Evolutionary conservation across 192 early-diverging fungal species (phyloP).

Genomic region (Chytriomyces confervae): DNA sequence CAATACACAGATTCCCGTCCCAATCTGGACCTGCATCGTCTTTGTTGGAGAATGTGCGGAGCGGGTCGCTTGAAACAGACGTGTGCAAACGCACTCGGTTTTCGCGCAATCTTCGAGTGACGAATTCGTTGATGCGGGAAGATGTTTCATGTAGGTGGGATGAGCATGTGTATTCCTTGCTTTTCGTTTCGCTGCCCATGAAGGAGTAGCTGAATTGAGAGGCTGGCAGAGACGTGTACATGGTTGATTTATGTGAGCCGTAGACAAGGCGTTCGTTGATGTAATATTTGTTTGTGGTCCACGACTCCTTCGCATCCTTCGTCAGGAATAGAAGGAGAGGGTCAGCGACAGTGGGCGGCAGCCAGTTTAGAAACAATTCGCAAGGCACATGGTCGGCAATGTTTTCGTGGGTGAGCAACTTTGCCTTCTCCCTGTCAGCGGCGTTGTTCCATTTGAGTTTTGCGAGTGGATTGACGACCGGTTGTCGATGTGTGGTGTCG

Average conservation of each 20-base stretch:
- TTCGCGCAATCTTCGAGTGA: background rate
- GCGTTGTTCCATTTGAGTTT: background rate
- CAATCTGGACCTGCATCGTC: constrained; percentile 32
- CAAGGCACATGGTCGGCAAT: constrained; percentile 50
- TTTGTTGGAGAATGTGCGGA: background rate
- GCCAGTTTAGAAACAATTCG: constrained; percentile 46
- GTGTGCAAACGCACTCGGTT: constrained; percentile 15
- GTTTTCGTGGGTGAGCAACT: constrained; percentile 33
- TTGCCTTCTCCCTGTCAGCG: background rate
- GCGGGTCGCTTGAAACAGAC: constrained; percentile 5
- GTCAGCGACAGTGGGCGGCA: constrained; percentile 37
- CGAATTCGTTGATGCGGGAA: background rate
- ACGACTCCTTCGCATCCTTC: constrained; percentile 40
- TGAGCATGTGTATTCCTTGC: background rate
- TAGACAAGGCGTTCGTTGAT: constrained; percentile 33
- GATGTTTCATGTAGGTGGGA: background rate
- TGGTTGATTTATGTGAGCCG: background rate
- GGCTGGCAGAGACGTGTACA: background rate
- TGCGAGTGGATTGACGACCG: background rate
- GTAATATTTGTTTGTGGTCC: constrained; percentile 29
- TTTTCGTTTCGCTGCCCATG: background rate
- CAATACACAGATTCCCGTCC: constrained; percentile 48
- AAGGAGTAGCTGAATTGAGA: constrained; percentile 3
- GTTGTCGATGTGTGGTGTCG: background rate
- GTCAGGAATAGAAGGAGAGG: constrained; percentile 39